These are phyloP conservation scores for Xenosphaeropsis pyriputrescens DNA, from an alignment of 2,329 filamentous ascomycete species.

Conservation along the genomic window DNA sequence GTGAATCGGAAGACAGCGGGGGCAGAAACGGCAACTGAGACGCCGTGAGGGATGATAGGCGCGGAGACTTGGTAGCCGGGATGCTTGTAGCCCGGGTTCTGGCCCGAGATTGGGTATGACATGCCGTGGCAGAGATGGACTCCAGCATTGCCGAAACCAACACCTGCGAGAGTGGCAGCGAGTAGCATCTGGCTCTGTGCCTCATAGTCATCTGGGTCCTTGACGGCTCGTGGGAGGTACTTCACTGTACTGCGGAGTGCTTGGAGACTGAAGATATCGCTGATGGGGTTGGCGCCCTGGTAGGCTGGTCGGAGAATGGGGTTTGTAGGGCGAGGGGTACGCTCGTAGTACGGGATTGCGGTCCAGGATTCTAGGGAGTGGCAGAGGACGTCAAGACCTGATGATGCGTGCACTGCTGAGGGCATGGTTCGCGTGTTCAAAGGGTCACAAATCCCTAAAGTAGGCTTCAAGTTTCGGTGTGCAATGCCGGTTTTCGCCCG, in stretches of 20 bases:
- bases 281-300: conserved; percentile 94
- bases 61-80: conserved; percentile 64
- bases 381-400: conserved; percentile 87
- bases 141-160: conserved; percentile 94
- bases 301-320: conserved; percentile 87
- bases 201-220: conserved; percentile 79
- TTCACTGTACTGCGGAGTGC: conserved; percentile 75
- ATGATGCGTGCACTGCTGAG: conserved; percentile 78
- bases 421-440: conserved; percentile 96
- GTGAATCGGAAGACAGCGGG: conserved; percentile 94
- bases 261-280: conserved; percentile 87
- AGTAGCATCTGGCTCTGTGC: conserved; percentile 94
- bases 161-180: conserved; percentile 82
- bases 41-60: conserved; percentile 87
- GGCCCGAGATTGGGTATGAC: conserved; percentile 93
- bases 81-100: conserved; percentile 86
- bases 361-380: conserved; percentile 96
- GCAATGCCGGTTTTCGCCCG: conserved; percentile 92
- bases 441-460: conserved; percentile 71
- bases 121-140: conserved; percentile 86
- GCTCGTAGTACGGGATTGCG: conserved; percentile 84
- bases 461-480: conserved; percentile 89
- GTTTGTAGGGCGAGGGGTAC: conserved; percentile 71
- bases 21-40: conserved; percentile 85
- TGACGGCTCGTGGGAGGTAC: conserved; percentile 79